These are phyloP conservation scores for Gaeumannomyces sp. DNA, from an alignment of 2,329 filamentous ascomycete species.

Conservation along the genomic window DNA sequence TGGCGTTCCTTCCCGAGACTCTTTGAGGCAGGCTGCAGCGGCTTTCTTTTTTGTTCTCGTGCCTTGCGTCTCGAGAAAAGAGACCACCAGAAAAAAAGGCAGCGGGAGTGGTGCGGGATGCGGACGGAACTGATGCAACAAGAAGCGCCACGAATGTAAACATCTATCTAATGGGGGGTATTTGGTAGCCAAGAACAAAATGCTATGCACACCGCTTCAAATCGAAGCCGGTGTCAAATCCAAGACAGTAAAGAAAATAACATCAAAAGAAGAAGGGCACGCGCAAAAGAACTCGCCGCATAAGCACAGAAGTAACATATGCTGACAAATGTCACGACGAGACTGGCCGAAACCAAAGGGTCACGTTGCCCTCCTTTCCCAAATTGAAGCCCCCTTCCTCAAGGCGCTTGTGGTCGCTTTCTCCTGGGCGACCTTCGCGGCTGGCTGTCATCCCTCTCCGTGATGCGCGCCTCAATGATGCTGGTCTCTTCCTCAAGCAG, in stretches of 20 bases:
- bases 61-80: neutral
- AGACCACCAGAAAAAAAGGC: neutral
- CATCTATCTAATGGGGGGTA: neutral
- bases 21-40: neutral
- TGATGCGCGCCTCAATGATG: conserved; percentile 16
- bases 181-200: neutral
- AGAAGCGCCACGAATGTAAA: neutral
- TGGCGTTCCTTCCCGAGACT: neutral
- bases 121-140: neutral
- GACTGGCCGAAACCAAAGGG: neutral
- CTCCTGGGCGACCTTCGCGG: conserved; percentile 17
- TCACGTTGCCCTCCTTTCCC: neutral
- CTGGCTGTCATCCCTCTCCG: conserved; percentile 14
- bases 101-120: neutral
- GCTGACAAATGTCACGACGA: neutral
- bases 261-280: neutral
- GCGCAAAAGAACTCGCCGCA: too few relatives aligned
- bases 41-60: neutral
- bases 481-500: conserved; percentile 11
- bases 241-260: neutral
- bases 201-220: neutral
- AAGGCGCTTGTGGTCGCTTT: conserved; percentile 9
- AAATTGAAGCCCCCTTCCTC: neutral
- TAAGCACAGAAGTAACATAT: neutral
- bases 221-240: neutral